These are phyloP conservation scores for Backusella psychrophila DNA, from an alignment of 192 early-diverging fungal genomes.

Conservation along the genomic window DNA sequence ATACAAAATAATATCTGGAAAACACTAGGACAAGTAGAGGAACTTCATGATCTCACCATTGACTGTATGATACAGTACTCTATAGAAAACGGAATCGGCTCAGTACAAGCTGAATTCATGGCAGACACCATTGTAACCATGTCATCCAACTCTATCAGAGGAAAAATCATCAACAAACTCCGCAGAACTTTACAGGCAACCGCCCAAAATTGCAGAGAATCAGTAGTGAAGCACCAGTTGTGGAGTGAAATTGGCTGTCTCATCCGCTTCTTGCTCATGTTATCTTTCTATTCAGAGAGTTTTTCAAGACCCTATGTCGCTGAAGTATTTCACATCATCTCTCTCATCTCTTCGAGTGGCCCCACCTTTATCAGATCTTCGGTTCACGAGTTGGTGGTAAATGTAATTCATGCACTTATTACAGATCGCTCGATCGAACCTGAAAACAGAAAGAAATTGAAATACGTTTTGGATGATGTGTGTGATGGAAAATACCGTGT, in stretches of 20 bases:
- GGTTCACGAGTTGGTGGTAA: slow-evolving; percentile 86
- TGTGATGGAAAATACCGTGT: slow-evolving; percentile 73
- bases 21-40: slow-evolving; percentile 67
- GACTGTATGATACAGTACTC: slow-evolving; percentile 74
- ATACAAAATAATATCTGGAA: slow-evolving; percentile 86
- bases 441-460: slow-evolving; percentile 48
- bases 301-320: slow-evolving; percentile 72
- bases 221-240: slow-evolving; percentile 71
- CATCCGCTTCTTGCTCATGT: slow-evolving; percentile 78
- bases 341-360: slow-evolving; percentile 79
- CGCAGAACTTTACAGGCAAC: slow-evolving; percentile 72
- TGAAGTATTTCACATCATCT: slow-evolving; percentile 80
- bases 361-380: slow-evolving; percentile 77
- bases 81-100: slow-evolving; percentile 72
- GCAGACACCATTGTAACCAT: slow-evolving; percentile 82
- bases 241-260: slow-evolving; percentile 89
- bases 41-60: slow-evolving; percentile 70
- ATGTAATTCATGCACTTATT: slow-evolving; percentile 78
- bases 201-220: slow-evolving; percentile 57
- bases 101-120: slow-evolving; percentile 72
- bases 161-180: slow-evolving; percentile 73
- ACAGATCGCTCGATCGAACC: slow-evolving; percentile 49
- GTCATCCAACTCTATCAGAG: slow-evolving; percentile 66
- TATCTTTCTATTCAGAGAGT: slow-evolving; percentile 77
- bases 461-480: slow-evolving; percentile 68